Conservation (phyloP, 148 eudicot genomes). For the Rhododendron simsii region DNA sequence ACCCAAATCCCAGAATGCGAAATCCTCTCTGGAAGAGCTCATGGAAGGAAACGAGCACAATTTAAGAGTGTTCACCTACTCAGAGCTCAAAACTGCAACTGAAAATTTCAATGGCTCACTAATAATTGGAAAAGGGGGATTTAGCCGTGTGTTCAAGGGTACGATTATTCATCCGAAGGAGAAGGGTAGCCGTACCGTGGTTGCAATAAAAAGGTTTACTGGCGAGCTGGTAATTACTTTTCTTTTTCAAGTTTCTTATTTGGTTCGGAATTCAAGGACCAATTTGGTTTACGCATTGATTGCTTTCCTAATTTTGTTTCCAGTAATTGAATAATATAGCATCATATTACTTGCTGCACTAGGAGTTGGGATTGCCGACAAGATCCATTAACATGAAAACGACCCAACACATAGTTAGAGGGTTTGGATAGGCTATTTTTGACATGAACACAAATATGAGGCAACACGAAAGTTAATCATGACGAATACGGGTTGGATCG, state of each 20-base stretch:
- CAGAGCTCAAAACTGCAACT: conserved; percentile 50
- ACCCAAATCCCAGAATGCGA: conserved; percentile 11
- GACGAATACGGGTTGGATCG: too few species aligned
- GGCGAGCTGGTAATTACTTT: conserved; percentile 47
- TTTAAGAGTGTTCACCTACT: conserved; percentile 40
- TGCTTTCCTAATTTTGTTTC: too few species aligned
- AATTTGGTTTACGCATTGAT: too few species aligned
- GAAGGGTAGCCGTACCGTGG: conserved; percentile 25
- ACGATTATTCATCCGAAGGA: conserved; percentile 31
- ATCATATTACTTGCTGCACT: too few species aligned
- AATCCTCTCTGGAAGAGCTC: conserved; percentile 40
- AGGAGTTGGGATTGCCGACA: too few species aligned
- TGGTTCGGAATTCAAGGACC: too few species aligned
- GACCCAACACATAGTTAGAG: too few species aligned
- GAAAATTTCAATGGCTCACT: conserved; percentile 40
- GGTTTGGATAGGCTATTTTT: too few species aligned
- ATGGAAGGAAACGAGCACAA: conserved; percentile 31
- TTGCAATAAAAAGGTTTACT: conserved; percentile 65
- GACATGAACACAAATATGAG: too few species aligned
- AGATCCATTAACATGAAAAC: too few species aligned
- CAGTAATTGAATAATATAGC: too few species aligned
- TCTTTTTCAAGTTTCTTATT: not conserved
- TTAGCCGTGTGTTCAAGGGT: conserved; percentile 58
- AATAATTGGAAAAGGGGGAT: conserved; percentile 60
- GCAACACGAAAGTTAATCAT: too few species aligned